Percentiles rank a stretch among this genome's conserved stretches.
These are phyloP conservation scores for Ambrosiella xylebori DNA, from an alignment of 2,329 filamentous ascomycete genomes.

Conservation along the genomic window DNA sequence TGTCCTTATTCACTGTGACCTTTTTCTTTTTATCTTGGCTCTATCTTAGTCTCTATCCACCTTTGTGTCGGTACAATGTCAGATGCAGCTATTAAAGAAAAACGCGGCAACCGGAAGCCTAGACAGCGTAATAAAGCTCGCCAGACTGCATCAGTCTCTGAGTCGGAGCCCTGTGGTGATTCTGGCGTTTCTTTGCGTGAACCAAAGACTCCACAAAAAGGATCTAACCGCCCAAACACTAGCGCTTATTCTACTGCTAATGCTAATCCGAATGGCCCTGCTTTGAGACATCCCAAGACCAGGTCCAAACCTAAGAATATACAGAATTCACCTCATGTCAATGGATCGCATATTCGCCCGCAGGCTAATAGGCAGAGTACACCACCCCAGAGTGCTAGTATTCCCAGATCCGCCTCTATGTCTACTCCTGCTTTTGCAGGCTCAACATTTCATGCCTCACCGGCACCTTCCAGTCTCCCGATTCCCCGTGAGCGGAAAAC, in stretches of 20 bases:
- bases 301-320: slow-evolving; percentile 15
- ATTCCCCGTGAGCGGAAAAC: slow-evolving; percentile 50
- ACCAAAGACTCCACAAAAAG: slow-evolving; percentile 32
- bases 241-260: no score
- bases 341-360: slow-evolving; percentile 28
- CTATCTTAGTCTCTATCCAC: neutral
- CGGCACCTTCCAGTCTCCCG: slow-evolving; percentile 74
- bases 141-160: slow-evolving; percentile 41
- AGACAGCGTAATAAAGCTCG: slow-evolving; percentile 17
- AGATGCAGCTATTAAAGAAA: slow-evolving; percentile 8
- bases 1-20: neutral
- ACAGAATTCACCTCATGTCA: slow-evolving; percentile 26
- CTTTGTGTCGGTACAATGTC: neutral
- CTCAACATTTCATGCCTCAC: slow-evolving; percentile 86
- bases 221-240: slow-evolving; percentile 5
- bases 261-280: slow-evolving; percentile 14
- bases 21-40: neutral
- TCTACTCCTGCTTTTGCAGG: slow-evolving; percentile 57
- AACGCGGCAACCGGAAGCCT: slow-evolving; percentile 25
- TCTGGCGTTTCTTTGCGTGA: slow-evolving; percentile 2
- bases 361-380: slow-evolving; percentile 11
- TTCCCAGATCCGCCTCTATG: slow-evolving; percentile 4
- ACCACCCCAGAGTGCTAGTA: slow-evolving; percentile 9
- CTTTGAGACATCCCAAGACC: slow-evolving; percentile 3
- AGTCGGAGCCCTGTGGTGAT: slow-evolving; percentile 29